Base-by-base conservation (phyloP, 306 rosid species). In the Cicer bijugum region DNA sequence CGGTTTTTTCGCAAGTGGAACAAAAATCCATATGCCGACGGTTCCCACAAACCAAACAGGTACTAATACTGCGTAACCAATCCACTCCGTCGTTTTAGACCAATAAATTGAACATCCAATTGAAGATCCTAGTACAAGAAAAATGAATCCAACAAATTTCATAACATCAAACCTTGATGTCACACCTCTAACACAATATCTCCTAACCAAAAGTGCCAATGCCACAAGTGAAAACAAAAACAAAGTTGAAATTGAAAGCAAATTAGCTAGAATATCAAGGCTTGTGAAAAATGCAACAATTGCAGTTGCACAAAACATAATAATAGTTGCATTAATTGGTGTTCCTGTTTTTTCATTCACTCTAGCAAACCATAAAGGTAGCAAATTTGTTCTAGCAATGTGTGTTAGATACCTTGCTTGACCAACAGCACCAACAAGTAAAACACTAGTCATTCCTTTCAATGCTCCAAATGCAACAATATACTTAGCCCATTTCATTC, bases 361-460 rank as follows among this genome's bases (percentile, higher is more conserved):
- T 10, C 61, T 68, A 2, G 98, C 96, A 1, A 90, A 71, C 87
- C 89, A 92, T 1, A 82, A 81, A 0, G 98, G 90, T 58, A 90
- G 17, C 91, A 92, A 80, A 42, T 86, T 86, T 0, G 96, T 84
- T 1, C 92, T 78, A 5, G 95, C 89, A 47, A 90, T 92, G 63
- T 90, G 98, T 0, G 95, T 92, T 47, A 90, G 84, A 47, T 92
- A 92, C 44, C 96, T 83, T 0, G 92, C 94, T 60, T 92, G 91
- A 6, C 92, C 92, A 23, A 92, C 96, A 0, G 94, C 92, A 0
- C 82, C 81, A 7, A 90, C 98, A 7, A 92, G 84, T 14, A 92
- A 19, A 17, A 84, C 92, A 6, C 88, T 87, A 0, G 91, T 87
- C 91, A 88, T 90, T 11, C 98, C 96, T 59, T 92, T 83, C 0